These are phyloP conservation scores for Akebia trifoliata DNA, from an alignment of 164 flowering plant species.

Conservation along the genomic window DNA sequence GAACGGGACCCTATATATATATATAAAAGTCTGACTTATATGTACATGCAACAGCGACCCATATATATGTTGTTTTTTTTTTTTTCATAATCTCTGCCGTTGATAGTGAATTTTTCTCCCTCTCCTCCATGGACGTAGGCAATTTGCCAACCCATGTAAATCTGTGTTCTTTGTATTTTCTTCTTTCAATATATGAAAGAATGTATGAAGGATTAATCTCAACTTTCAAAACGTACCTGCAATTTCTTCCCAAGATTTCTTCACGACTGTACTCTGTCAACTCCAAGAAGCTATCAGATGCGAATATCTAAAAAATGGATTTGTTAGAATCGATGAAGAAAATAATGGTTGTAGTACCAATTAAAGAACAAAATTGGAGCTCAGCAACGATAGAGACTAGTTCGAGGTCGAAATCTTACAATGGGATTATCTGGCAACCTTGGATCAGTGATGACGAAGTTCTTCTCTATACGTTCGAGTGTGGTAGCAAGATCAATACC, in stretches of 20 bases:
- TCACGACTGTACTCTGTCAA: constrained; percentile 95
- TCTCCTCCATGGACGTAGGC: no score
- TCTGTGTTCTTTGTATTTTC: neutral
- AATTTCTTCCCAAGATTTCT: constrained; percentile 95
- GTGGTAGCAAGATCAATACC: constrained; percentile 98
- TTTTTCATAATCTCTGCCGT: no score
- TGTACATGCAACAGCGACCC: no score
- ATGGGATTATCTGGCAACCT: constrained; percentile 98
- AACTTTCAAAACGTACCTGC: constrained; percentile 69
- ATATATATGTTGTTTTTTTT: no score
- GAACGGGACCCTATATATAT: no score
- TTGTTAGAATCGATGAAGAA: neutral
- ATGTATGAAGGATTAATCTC: no score
- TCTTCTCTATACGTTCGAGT: constrained; percentile 97
- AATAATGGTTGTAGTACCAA: neutral
- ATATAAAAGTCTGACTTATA: no score
- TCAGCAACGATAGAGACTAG: neutral
- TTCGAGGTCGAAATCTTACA: constrained; percentile 39
- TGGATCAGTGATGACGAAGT: constrained; percentile 97
- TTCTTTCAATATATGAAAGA: no score
- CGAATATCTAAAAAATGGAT: constrained; percentile 62
- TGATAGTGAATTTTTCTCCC: no score
- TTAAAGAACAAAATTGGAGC: neutral
- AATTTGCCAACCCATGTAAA: no score
- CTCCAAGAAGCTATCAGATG: constrained; percentile 99